Percentiles rank a stretch among this genome's conserved stretches.
These are phyloP conservation scores for Penicillium cataractarum DNA, from an alignment of 495 filamentous ascomycete species.

Conservation along the genomic window DNA sequence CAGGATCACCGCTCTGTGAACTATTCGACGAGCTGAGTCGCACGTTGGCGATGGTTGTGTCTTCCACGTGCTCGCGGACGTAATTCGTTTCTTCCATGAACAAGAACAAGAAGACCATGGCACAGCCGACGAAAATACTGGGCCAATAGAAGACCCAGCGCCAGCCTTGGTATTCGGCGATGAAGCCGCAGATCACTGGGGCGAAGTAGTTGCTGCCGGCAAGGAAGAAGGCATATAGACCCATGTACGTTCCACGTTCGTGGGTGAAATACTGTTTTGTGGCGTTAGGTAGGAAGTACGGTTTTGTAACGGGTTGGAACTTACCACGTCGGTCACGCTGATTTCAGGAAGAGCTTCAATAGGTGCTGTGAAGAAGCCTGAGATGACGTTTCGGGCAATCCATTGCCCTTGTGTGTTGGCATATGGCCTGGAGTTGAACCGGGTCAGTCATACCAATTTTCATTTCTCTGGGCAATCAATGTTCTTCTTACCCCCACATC, in stretches of 20 bases:
- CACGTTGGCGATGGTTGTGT: conserved; percentile 15
- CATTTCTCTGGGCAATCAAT: neutral
- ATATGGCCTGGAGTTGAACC: conserved; percentile 35
- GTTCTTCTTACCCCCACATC: conserved; percentile 45
- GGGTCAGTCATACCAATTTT: conserved; percentile 1
- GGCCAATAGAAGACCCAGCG: conserved; percentile 68
- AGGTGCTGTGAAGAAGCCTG: conserved; percentile 67
- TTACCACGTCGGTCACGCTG: conserved; percentile 61
- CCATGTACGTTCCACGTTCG: conserved; percentile 67
- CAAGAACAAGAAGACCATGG: conserved; percentile 63
- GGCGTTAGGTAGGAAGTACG: too few relatives aligned
- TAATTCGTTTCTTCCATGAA: conserved; percentile 75
- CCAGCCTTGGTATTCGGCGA: conserved; percentile 65
- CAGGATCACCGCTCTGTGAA: conserved; percentile 21
- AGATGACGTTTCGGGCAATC: conserved; percentile 63
- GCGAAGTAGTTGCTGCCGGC: conserved; percentile 68
- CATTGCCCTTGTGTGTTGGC: conserved; percentile 58
- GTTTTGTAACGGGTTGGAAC: too few relatives aligned
- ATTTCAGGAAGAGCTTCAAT: conserved; percentile 67
- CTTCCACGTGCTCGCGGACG: conserved; percentile 36
- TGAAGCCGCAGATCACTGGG: conserved; percentile 68
- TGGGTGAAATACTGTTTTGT: conserved; percentile 61
- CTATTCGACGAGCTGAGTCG: conserved; percentile 14
- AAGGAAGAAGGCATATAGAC: conserved; percentile 64
- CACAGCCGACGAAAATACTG: conserved; percentile 60